phyloP scores from a whole-genome alignment of 192 early-diverging fungal genomes.

The Piromyces sp. region DNA sequence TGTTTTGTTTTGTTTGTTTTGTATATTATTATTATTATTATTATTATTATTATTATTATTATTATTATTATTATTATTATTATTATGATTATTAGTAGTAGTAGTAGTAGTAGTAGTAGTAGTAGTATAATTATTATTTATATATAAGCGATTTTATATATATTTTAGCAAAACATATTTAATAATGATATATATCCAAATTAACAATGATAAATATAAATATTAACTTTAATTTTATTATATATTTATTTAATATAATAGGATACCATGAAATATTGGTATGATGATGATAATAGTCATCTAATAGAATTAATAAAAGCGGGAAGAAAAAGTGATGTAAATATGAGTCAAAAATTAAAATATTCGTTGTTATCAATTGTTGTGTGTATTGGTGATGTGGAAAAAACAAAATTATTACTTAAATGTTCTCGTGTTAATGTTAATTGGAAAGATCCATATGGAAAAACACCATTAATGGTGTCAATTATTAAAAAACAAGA shows the following conservation, averaged over 20 bases:
- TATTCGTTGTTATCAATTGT: neutral
- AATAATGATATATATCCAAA: no score
- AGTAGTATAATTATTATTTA: no score
- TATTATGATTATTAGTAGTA: no score
- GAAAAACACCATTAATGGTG: neutral
- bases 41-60: no score
- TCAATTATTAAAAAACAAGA: neutral
- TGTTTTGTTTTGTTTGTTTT: no score
- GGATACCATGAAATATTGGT: neutral
- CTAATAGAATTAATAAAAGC: neutral
- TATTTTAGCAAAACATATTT: no score
- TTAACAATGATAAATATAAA: no score
- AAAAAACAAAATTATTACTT: neutral
- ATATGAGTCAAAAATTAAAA: neutral
- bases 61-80: no score
- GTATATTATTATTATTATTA: no score
- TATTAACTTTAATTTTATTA: neutral
- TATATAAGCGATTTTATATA: no score
- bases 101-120: no score
- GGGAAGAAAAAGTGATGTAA: neutral
- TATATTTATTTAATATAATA: neutral
- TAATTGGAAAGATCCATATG: neutral
- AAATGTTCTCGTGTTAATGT: neutral
- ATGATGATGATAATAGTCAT: neutral
- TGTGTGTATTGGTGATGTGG: neutral